Evolutionary conservation across 164 flowering plant species (phyloP).

Genomic region (Magnolia changhungtana): DNA sequence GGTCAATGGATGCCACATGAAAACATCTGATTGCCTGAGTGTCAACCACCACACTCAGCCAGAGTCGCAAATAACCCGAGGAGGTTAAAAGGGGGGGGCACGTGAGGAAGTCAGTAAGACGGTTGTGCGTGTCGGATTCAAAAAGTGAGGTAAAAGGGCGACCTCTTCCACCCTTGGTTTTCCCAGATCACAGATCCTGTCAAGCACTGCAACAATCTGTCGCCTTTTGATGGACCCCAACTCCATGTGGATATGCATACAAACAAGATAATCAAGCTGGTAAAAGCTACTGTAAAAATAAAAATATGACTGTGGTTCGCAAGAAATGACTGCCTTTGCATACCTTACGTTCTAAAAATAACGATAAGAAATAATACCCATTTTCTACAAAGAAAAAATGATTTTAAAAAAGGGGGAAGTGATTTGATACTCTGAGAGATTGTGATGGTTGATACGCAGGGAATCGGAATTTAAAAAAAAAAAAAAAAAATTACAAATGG

Average conservation of each 20-base stretch:
- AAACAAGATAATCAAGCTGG: background rate
- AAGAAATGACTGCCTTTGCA: background rate
- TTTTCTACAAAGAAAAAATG: background rate
- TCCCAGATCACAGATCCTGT: constrained; percentile 26
- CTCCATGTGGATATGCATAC: background rate
- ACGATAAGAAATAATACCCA: background rate
- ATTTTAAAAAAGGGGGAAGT: no score
- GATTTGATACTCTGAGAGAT: background rate
- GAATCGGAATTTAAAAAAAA: no score
- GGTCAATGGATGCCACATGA: background rate
- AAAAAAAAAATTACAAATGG: no score
- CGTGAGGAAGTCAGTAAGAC: constrained; percentile 33
- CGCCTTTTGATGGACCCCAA: constrained; percentile 7
- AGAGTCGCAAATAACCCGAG: background rate
- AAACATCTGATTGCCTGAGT: background rate
- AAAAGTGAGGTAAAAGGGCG: constrained; percentile 16
- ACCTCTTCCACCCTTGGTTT: constrained; percentile 15
- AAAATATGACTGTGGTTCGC: background rate
- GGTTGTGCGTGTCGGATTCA: constrained; percentile 17
- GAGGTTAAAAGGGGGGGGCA: constrained; percentile 20
- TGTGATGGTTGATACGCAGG: no score
- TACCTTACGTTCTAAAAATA: background rate
- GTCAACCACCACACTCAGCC: background rate
- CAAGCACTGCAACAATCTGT: constrained; percentile 23
- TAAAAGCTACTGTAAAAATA: background rate